Evolutionary conservation across 495 filamentous ascomycete genomes (phyloP), one percentile per base, ranked within the genome.

Genomic region (Trichoderma parareesei): DNA sequence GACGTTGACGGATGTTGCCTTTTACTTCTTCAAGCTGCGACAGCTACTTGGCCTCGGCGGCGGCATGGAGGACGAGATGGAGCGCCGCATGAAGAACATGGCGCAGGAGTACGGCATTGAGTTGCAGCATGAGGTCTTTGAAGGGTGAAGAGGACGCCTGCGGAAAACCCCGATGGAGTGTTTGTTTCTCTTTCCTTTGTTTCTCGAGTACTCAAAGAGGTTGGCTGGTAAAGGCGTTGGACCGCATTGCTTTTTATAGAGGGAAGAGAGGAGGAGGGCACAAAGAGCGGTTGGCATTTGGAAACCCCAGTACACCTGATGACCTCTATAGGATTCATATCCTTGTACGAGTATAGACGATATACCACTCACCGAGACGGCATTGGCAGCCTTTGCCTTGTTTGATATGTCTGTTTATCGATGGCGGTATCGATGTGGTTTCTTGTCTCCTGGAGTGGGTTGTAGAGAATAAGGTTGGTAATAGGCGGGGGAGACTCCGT

Each of bases 61-160:
- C 16, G 93, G 93, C 0, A 95, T 97, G 90, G 94, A 98, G 71
- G 93, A 97, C 71, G 90, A 92, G 63, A 84, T 98, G 38, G 94
- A 98, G 79, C 83, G 81, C 66, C 81, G 88, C 70, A 92, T 98
- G 90, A 86, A 82, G 74, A 79, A 76, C 38, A 90, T 97, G 78
- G 94, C 94, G 0, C 93, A 88, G 71, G 91, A 94, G 70, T 90
- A 95, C 72, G 94, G 94, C 0, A 84, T 98, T 1, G 93, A 98
- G 72, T 72, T 97, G 66, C 88, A 94, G 70, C 90, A 93, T 75
- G 84, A 84, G 49, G 81, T 96, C 3, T 96, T 96, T 75, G 90
- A 94, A 65, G 92, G 92, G n/a, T 95, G 69, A 76, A 44, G 40
- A 61, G 38, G 18, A 27, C 8, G 60, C 4, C 16, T 8, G 38